Conservation (phyloP, 2,329 filamentous ascomycete genomes). For the Nectriaceae sp. region DNA sequence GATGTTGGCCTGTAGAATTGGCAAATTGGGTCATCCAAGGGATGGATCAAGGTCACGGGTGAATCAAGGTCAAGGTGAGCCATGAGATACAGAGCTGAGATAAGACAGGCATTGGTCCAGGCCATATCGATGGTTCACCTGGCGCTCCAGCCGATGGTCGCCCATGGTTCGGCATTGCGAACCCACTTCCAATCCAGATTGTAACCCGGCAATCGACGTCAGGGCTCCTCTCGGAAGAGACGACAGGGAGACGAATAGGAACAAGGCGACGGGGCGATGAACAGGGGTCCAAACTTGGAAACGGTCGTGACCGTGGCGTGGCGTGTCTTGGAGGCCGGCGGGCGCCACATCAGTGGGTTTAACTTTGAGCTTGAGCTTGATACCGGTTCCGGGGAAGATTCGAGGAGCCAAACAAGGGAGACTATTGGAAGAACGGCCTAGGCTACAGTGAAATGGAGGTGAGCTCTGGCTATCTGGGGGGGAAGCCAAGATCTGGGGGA, state of each 20-base stretch:
- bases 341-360: not conserved
- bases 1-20: not conserved
- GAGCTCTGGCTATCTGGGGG: not conserved
- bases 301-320: not conserved
- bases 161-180: not conserved
- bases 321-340: slow-evolving; percentile 2
- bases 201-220: not conserved
- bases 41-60: too few species aligned
- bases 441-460: not conserved
- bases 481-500: not conserved
- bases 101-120: not conserved
- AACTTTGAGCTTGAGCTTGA: slow-evolving; percentile 7
- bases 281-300: slow-evolving; percentile 12
- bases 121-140: not conserved
- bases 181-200: not conserved
- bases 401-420: slow-evolving; percentile 6
- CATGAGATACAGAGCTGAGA: slow-evolving; percentile 5
- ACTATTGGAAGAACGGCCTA: not conserved
- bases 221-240: not conserved
- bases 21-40: not conserved
- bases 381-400: slow-evolving; percentile 7
- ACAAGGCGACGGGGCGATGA: not conserved
- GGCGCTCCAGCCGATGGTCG: not conserved
- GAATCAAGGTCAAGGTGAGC: not conserved
- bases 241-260: not conserved